These are phyloP conservation scores for Penicillium bovifimosum DNA, from an alignment of 495 filamentous ascomycete genomes.

Conservation along the genomic window DNA sequence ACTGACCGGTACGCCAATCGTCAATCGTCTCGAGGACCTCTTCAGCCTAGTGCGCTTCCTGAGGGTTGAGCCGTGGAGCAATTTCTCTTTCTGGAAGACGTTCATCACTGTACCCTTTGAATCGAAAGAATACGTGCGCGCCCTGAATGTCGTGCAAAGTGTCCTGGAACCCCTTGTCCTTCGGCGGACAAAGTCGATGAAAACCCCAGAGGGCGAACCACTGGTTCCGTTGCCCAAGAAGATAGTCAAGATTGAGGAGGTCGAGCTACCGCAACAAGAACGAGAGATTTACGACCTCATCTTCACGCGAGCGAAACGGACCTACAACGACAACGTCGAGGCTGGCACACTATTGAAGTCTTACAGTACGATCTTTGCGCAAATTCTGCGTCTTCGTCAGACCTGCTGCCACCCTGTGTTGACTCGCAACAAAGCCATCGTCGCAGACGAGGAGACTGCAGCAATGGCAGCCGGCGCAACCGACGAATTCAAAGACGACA, in stretches of 20 bases:
- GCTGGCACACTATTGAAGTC: conserved; percentile 90
- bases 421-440: conserved; percentile 74
- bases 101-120: conserved; percentile 98
- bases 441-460: conserved; percentile 84
- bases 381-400: conserved; percentile 90
- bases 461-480: conserved; percentile 71
- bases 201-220: conserved; percentile 81
- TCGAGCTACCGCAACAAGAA: conserved; percentile 78
- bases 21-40: conserved; percentile 94
- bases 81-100: conserved; percentile 98
- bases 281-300: conserved; percentile 89
- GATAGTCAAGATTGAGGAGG: conserved; percentile 72
- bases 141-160: conserved; percentile 94
- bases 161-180: conserved; percentile 95
- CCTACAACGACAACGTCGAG: conserved; percentile 79
- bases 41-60: conserved; percentile 91
- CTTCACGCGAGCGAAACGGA: conserved; percentile 71
- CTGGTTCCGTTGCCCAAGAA: conserved; percentile 82
- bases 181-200: conserved; percentile 94
- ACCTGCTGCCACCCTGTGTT: conserved; percentile 90
- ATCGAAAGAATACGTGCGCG: conserved; percentile 85
- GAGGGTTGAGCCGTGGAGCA: conserved; percentile 92
- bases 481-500: conserved; percentile 85
- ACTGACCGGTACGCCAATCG: conserved; percentile 92
- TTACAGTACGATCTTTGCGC: conserved; percentile 93